phyloP scores from a whole-genome alignment of 768 basidiomycete species.

The Tylopilus sp. region DNA sequence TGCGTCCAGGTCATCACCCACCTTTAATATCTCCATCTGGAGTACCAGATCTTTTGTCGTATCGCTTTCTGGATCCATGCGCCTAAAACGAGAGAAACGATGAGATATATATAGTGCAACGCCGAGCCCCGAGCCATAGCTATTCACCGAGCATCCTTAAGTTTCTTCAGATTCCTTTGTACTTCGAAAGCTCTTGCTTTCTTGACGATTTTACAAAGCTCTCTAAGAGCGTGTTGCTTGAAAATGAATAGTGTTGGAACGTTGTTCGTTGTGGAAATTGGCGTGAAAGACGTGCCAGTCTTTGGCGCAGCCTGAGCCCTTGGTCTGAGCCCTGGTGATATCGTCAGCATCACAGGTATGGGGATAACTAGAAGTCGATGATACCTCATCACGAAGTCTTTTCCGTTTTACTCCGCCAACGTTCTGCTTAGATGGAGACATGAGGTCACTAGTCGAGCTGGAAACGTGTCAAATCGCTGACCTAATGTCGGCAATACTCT shows the following conservation, averaged over 20 bases:
- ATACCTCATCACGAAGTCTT: conserved; percentile 37
- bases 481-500: conserved; percentile 10
- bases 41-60: conserved; percentile 50
- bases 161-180: conserved; percentile 77
- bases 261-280: conserved; percentile 5
- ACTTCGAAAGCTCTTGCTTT: conserved; percentile 79
- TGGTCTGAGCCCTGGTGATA: conserved; percentile 38
- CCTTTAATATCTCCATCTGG: conserved; percentile 67
- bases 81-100: conserved; percentile 21
- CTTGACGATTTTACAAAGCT: conserved; percentile 73
- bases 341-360: conserved; percentile 3
- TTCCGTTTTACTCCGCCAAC: conserved; percentile 43
- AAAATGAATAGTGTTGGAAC: conserved; percentile 12
- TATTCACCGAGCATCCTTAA: conserved; percentile 64
- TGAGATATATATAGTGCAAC: neutral
- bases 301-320: conserved; percentile 44
- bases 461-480: conserved; percentile 8
- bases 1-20: conserved; percentile 26
- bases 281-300: conserved; percentile 46
- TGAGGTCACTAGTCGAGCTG: neutral
- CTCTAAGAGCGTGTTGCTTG: conserved; percentile 74
- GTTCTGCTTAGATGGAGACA: conserved; percentile 6
- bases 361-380: neutral
- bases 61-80: conserved; percentile 36
- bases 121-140: neutral